Evolutionary conservation across 2,329 filamentous ascomycete genomes (phyloP), one percentile per base, ranked within the genome.

Genomic region (Fusarium burgessii): DNA sequence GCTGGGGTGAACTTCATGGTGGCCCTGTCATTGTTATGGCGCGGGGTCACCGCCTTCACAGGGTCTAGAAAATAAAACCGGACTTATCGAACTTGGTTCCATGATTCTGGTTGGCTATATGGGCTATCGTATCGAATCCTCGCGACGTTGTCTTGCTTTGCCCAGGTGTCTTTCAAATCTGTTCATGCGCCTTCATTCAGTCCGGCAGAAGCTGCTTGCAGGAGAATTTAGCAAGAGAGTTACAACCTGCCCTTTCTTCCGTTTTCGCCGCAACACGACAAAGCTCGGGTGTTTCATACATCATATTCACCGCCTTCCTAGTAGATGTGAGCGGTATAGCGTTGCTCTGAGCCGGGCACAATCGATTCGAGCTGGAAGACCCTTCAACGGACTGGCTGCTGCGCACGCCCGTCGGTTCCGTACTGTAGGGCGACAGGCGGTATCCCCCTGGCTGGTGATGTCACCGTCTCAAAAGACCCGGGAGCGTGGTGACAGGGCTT

Each of bases 11-110:
- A 49, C 47, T 58, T 68, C 43, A 33, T 52, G 35, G 58, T 42
- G 54, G 45, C 36, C 50, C 32, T 42, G 66, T 64, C 63, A 61
- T 72, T 67, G 68, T 70, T 69, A 57, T 63, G 65, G 68, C 71
- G 75, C 76, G 76, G 75, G 76, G 76, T 78, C 76, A 78, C 76
- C 76, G 76, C 75, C 76, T 74, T 77, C 41, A 51, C 25, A 70
- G 47, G 58, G 57, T 69, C 54, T 63, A 38, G 54, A 72, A 52
- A 75, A 77, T 76, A 76, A 75, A 76, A 40, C 75, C 74, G 71
- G 74, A 76, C 65, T 76, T 76, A 77, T 76, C 52, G 58, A 68
- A 70, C 66, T 76, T 57, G 66, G 62, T 60, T 73, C 58, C 62
- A 58, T 59, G 50, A 58, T 33, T n/a, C 52, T 67, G 65, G 56